Conservation (phyloP, 768 basidiomycete genomes). For the Suillus subalutaceus region DNA sequence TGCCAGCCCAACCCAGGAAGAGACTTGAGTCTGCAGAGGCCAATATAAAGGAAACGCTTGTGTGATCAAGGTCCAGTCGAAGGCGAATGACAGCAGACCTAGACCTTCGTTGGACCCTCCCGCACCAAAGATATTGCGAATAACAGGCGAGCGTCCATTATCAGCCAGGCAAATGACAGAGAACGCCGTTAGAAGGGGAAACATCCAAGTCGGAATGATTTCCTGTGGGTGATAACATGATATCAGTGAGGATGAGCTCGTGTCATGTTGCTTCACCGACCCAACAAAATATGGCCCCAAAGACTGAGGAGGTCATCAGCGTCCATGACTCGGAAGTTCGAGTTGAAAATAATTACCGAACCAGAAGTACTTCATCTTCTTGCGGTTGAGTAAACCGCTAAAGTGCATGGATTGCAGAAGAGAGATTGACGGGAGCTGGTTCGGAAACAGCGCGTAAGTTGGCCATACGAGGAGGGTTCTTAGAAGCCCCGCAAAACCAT, state of each 20-base stretch:
- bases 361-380: slow-evolving; percentile 58
- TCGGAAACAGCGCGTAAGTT: slow-evolving; percentile 57
- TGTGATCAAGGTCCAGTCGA: slow-evolving; percentile 56
- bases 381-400: slow-evolving; percentile 49
- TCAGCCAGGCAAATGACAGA: slow-evolving; percentile 52
- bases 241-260: not conserved
- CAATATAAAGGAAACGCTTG: slow-evolving; percentile 58
- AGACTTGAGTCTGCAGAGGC: slow-evolving; percentile 53
- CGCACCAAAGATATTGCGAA: slow-evolving; percentile 45
- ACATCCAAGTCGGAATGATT: slow-evolving; percentile 20
- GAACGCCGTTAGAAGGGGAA: slow-evolving; percentile 47
- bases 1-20: slow-evolving; percentile 17
- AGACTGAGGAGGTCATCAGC: slow-evolving; percentile 26
- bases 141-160: slow-evolving; percentile 46
- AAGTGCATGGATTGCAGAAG: slow-evolving; percentile 58
- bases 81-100: slow-evolving; percentile 48
- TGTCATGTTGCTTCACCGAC: slow-evolving; percentile 27
- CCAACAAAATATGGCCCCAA: slow-evolving; percentile 51
- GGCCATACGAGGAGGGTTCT: slow-evolving; percentile 54
- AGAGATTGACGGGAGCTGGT: slow-evolving; percentile 53
- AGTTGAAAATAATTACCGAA: slow-evolving; percentile 37
- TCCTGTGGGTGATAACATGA: slow-evolving; percentile 8
- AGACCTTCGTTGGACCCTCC: slow-evolving; percentile 56
- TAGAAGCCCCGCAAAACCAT: slow-evolving; percentile 42
- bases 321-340: not conserved